A percentile compares a stretch with the other conserved stretches of the same genome.
phyloP scores from a whole-genome alignment of 768 basidiomycete species.

The Cyclocybe aegerita region DNA sequence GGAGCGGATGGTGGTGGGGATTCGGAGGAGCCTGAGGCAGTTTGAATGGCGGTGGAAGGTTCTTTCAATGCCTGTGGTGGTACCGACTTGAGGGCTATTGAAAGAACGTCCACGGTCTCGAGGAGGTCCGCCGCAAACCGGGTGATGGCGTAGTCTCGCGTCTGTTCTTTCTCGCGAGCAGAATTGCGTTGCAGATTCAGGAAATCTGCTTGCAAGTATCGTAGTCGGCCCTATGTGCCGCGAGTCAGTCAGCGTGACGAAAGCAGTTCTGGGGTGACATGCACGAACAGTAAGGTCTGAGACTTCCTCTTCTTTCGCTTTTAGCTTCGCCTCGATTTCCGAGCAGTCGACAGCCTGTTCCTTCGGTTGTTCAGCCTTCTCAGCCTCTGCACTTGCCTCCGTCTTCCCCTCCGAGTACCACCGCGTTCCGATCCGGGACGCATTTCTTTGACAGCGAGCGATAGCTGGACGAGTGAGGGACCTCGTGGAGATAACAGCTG shows the following conservation, averaged over 20 bases:
- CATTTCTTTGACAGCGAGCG: constrained; percentile 30
- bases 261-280: background rate
- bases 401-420: constrained; percentile 59
- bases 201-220: constrained; percentile 94
- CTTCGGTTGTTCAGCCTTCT: constrained; percentile 22
- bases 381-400: constrained; percentile 25
- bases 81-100: constrained; percentile 80
- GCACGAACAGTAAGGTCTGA: constrained; percentile 76
- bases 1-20: constrained; percentile 25
- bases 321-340: constrained; percentile 56
- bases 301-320: constrained; percentile 80
- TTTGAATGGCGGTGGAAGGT: background rate
- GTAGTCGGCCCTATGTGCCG: constrained; percentile 68
- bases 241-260: constrained; percentile 11
- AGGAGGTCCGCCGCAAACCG: constrained; percentile 89
- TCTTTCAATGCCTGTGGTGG: constrained; percentile 46
- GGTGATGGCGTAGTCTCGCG: constrained; percentile 90
- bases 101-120: constrained; percentile 88
- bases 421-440: constrained; percentile 35
- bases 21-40: constrained; percentile 13
- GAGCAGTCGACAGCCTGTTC: constrained; percentile 25
- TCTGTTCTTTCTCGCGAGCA: constrained; percentile 88
- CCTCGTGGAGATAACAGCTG: constrained; percentile 54
- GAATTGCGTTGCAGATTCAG: constrained; percentile 92
- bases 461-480: constrained; percentile 28